Evolutionary conservation across 148 eudicot species (phyloP).

Genomic region (Arbutus unedo): DNA sequence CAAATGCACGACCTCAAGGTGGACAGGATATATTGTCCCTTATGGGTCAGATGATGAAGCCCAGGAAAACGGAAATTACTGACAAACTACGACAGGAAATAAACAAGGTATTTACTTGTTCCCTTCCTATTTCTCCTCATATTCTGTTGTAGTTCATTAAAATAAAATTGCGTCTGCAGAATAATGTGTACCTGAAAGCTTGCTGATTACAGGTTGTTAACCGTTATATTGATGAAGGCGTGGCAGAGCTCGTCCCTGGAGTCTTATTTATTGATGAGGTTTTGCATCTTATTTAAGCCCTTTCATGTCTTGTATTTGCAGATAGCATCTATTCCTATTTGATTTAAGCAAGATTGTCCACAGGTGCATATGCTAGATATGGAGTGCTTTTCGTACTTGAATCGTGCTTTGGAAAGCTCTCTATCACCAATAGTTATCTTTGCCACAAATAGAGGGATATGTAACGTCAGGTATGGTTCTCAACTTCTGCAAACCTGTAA

Average conservation of each 20-base stretch:
- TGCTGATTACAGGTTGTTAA: constrained; percentile 71
- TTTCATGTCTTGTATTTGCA: constrained; percentile 6
- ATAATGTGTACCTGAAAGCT: not conserved
- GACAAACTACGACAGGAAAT: constrained; percentile 96
- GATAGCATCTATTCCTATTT: not conserved
- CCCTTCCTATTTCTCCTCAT: not conserved
- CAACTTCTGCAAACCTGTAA: not conserved
- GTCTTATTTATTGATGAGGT: constrained; percentile 98
- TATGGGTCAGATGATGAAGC: constrained; percentile 99
- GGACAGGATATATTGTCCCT: constrained; percentile 95
- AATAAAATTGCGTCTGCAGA: not conserved
- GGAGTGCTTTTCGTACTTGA: constrained; percentile 94
- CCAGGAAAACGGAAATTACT: constrained; percentile 92
- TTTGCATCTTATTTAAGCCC: constrained; percentile 5
- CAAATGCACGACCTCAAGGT: constrained; percentile 99
- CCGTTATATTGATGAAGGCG: constrained; percentile 92
- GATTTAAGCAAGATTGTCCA: constrained; percentile 7
- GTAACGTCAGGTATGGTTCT: constrained; percentile 75
- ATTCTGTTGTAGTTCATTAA: no score
- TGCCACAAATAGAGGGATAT: constrained; percentile 95
- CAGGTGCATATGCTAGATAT: constrained; percentile 99
- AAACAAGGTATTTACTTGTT: constrained; percentile 54
- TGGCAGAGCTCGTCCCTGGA: constrained; percentile 96
- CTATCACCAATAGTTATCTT: constrained; percentile 93
- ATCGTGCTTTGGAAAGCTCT: constrained; percentile 92